A percentile compares a stretch with the other conserved stretches of the same genome.
phyloP scores from a whole-genome alignment of 1,139 yeast species.

The Tardiomyces depauwii region DNA sequence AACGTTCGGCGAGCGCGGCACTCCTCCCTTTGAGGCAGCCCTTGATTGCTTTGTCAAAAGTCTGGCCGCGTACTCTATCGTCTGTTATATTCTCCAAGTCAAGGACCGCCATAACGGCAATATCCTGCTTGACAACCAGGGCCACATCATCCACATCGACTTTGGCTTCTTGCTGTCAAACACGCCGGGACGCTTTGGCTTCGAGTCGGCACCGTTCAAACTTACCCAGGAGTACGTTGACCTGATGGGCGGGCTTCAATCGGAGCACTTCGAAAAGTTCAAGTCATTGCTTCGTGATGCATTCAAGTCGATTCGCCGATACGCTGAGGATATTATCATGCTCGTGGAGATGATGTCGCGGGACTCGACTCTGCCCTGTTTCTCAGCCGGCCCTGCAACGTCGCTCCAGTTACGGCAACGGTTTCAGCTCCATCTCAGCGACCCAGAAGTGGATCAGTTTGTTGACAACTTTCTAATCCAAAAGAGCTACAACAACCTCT shows the following conservation, averaged over 20 bases:
- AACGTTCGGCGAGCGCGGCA: slow-evolving; percentile 51
- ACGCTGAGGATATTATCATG: slow-evolving; percentile 60
- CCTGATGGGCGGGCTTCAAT: slow-evolving; percentile 65
- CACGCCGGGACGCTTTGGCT: slow-evolving; percentile 93
- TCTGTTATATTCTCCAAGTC: slow-evolving; percentile 80
- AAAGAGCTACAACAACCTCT: slow-evolving; percentile 78
- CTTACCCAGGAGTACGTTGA: slow-evolving; percentile 82
- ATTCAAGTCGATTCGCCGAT: slow-evolving; percentile 57
- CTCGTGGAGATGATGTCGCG: slow-evolving; percentile 91
- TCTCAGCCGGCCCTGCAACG: slow-evolving; percentile 76
- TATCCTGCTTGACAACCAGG: slow-evolving; percentile 86
- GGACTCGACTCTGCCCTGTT: slow-evolving; percentile 84
- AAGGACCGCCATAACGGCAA: slow-evolving; percentile 97
- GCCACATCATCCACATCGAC: slow-evolving; percentile 91
- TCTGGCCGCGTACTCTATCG: slow-evolving; percentile 78
- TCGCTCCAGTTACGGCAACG: slow-evolving; percentile 69
- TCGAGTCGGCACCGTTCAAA: slow-evolving; percentile 96
- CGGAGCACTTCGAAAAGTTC: slow-evolving; percentile 48
- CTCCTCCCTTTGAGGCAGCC: slow-evolving; percentile 51
- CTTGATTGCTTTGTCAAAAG: slow-evolving; percentile 77
- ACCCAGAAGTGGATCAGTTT: slow-evolving; percentile 60
- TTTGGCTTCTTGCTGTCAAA: slow-evolving; percentile 88
- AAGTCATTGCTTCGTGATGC: slow-evolving; percentile 54
- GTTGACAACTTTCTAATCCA: slow-evolving; percentile 67
- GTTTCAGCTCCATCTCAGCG: slow-evolving; percentile 63